phyloP scores from a whole-genome alignment of 805 yeast genomes.

The Candida peoriensis region DNA sequence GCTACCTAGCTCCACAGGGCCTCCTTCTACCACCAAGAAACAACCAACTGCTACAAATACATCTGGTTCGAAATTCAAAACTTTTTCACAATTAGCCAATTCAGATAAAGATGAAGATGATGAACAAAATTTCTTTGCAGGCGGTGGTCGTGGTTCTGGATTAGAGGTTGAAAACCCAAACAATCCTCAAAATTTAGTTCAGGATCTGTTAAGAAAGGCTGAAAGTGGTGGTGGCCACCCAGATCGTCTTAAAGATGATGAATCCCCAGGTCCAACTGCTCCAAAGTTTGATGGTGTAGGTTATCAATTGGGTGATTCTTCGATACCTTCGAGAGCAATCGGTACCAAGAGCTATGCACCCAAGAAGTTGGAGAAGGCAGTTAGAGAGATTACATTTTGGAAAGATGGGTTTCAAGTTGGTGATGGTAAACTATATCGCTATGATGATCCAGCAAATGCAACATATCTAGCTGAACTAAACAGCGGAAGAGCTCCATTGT shows the following conservation, averaged over 20 bases:
- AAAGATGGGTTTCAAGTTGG: slow-evolving; percentile 94
- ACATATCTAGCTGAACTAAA: slow-evolving; percentile 74
- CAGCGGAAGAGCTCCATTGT: slow-evolving; percentile 87
- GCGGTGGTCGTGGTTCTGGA: slow-evolving; percentile 68
- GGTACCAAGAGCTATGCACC: slow-evolving; percentile 31
- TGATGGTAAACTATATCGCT: slow-evolving; percentile 79
- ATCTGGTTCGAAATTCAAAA: slow-evolving; percentile 28
- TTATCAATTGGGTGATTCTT: slow-evolving; percentile 33
- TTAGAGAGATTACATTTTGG: slow-evolving; percentile 90
- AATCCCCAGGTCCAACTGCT: slow-evolving; percentile 33
- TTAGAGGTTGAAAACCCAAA: slow-evolving; percentile 73
- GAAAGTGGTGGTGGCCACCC: slow-evolving; percentile 50
- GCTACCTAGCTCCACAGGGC: neutral
- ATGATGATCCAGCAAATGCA: slow-evolving; percentile 89
- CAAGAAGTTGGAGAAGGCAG: slow-evolving; percentile 44
- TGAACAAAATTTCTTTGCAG: slow-evolving; percentile 59
- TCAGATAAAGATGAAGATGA: slow-evolving; percentile 45
- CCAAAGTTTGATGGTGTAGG: slow-evolving; percentile 34
- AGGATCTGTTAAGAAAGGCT: slow-evolving; percentile 62
- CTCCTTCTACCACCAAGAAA: neutral
- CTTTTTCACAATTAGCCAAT: slow-evolving; percentile 33
- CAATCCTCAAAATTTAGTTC: slow-evolving; percentile 40
- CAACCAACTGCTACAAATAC: neutral
- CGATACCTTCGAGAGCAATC: slow-evolving; percentile 28
- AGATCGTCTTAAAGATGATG: slow-evolving; percentile 27